These are phyloP conservation scores for Trichoderma aggressivum DNA, from an alignment of 2,329 filamentous ascomycete genomes.

Conservation along the genomic window DNA sequence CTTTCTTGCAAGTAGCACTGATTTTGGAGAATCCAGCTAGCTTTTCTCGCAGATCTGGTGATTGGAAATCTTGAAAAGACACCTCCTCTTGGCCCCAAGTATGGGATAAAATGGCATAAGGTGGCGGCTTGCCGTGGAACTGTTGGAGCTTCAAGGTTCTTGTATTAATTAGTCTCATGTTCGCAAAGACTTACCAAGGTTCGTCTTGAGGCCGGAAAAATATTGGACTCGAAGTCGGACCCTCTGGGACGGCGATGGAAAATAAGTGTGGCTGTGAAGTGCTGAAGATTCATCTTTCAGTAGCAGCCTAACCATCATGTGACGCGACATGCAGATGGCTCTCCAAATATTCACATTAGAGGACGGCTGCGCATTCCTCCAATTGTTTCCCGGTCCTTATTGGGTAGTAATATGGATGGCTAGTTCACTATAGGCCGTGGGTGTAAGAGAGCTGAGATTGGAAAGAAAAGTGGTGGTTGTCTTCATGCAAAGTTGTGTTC, in stretches of 20 bases:
- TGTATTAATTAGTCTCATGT: neutral
- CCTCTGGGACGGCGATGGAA: accelerated
- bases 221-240: accelerated
- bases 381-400: neutral
- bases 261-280: neutral
- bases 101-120: neutral
- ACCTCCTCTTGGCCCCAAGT: neutral
- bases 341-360: neutral
- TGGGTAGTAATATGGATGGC: neutral
- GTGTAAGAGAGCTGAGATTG: neutral
- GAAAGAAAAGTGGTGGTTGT: too few relatives aligned
- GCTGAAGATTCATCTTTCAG: neutral
- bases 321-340: neutral
- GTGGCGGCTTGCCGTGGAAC: neutral
- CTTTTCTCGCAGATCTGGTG: neutral
- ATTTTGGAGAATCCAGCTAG: neutral
- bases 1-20: neutral
- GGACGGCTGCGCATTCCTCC: neutral
- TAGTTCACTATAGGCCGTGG: neutral
- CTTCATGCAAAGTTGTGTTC: too few relatives aligned
- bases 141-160: neutral
- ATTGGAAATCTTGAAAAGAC: neutral
- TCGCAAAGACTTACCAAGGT: neutral
- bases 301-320: neutral
- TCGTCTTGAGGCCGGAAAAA: neutral